Percentiles rank a stretch among this genome's conserved stretches.
These are phyloP conservation scores for Nyctanthes arbortristis DNA, from an alignment of 257 asterid genomes.

Conservation along the genomic window DNA sequence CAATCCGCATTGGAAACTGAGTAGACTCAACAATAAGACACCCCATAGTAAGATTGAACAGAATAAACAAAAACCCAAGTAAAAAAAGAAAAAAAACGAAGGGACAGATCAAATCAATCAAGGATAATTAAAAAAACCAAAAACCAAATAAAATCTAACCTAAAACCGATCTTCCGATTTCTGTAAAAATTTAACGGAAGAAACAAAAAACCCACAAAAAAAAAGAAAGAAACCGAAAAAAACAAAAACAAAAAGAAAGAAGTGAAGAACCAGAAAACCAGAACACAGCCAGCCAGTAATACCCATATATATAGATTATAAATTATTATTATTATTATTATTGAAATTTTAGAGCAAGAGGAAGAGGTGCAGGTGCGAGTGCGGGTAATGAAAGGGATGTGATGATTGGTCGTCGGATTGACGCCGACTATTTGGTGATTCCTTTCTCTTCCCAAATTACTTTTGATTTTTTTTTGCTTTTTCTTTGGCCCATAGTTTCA, in stretches of 20 bases:
- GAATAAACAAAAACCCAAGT: not conserved
- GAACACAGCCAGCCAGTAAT: not conserved
- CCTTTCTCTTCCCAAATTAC: constrained; percentile 12
- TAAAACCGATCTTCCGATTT: constrained; percentile 35
- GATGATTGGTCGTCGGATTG: constrained; percentile 45
- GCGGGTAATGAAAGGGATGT: constrained; percentile 21
- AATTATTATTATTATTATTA: too few relatives aligned
- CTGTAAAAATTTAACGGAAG: constrained; percentile 31
- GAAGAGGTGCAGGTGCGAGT: too few relatives aligned
- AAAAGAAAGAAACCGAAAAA: too few relatives aligned
- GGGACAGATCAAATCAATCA: not conserved
- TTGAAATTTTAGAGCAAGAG: not conserved
- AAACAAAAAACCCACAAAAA: constrained; percentile 8
- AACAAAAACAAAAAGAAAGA: not conserved
- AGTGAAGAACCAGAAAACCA: not conserved
- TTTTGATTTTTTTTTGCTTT: not conserved
- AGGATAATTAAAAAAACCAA: not conserved
- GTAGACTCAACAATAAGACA: constrained; percentile 24
- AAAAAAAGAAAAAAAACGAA: not conserved
- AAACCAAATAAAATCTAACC: not conserved
- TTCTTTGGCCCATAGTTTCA: too few relatives aligned
- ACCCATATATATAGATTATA: too few relatives aligned
- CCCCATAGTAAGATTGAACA: constrained; percentile 22
- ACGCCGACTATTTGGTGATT: constrained; percentile 40
- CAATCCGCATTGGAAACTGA: constrained; percentile 19